phyloP scores from a whole-genome alignment of 331 rosid genomes.

The Quercus tomentella region DNA sequence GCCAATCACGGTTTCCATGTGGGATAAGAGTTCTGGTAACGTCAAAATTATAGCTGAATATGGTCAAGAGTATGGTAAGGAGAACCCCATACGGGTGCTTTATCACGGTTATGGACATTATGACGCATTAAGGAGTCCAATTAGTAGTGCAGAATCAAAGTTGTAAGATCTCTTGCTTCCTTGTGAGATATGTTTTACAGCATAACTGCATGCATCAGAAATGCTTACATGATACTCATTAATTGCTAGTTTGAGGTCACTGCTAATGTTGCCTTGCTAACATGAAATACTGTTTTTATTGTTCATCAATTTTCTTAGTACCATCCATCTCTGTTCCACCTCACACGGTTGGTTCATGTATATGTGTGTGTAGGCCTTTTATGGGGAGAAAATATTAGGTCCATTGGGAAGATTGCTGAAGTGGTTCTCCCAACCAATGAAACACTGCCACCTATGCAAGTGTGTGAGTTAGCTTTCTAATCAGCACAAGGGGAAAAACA shows the following conservation, averaged over 20 bases:
- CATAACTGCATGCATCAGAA: not conserved
- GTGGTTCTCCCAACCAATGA: no score
- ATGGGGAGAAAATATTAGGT: no score
- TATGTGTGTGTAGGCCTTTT: not conserved
- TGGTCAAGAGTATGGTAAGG: slow-evolving; percentile 72
- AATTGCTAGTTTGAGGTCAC: not conserved
- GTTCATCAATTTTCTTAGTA: not conserved
- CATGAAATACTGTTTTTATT: not conserved
- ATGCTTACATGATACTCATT: not conserved
- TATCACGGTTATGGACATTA: slow-evolving; percentile 81
- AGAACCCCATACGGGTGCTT: slow-evolving; percentile 60
- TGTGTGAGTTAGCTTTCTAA: no score
- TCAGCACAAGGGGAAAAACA: no score
- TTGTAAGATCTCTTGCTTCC: slow-evolving; percentile 16
- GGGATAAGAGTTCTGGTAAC: slow-evolving; percentile 36
- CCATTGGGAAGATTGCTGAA: no score
- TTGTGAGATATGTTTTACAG: not conserved
- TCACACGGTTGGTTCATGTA: not conserved
- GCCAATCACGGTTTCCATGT: slow-evolving; percentile 78
- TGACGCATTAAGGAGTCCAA: slow-evolving; percentile 42
- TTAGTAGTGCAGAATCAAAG: slow-evolving; percentile 2
- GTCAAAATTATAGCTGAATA: slow-evolving; percentile 73
- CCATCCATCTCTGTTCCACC: not conserved
- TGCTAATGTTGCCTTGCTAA: not conserved
- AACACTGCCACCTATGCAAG: no score